Percentiles rank a stretch among this genome's conserved stretches.
Conservation (phyloP, 2,329 filamentous ascomycete species). For the Drechslera avenae region DNA sequence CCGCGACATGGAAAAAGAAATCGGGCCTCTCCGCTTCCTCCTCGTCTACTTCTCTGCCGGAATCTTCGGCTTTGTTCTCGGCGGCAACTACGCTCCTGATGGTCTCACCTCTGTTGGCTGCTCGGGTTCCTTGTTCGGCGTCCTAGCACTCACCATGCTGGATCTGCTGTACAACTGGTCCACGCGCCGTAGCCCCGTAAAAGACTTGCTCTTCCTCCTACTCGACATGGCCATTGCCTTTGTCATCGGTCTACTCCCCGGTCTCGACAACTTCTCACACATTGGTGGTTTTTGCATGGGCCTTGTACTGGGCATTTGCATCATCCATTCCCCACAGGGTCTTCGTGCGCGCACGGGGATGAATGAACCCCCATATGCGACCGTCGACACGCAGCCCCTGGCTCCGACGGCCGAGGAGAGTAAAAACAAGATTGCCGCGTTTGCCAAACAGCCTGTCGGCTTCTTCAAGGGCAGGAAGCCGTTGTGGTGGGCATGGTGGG, state of each 20-base stretch:
- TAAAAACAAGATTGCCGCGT: slow-evolving; percentile 44
- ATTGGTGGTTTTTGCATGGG: slow-evolving; percentile 97
- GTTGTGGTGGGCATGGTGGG: slow-evolving; percentile 98
- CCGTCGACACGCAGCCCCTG: slow-evolving; percentile 54
- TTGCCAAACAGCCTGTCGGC: slow-evolving; percentile 59
- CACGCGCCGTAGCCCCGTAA: slow-evolving; percentile 74
- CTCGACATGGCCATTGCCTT: slow-evolving; percentile 89
- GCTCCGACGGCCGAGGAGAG: slow-evolving; percentile 20
- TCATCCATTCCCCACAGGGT: slow-evolving; percentile 85
- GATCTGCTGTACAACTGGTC: slow-evolving; percentile 94
- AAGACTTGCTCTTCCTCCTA: slow-evolving; percentile 85
- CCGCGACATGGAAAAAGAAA: slow-evolving; percentile 88
- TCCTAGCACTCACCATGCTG: slow-evolving; percentile 84
- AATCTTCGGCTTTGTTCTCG: slow-evolving; percentile 94
- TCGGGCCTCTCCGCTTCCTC: slow-evolving; percentile 85
- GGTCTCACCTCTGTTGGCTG: slow-evolving; percentile 82
- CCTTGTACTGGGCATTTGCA: slow-evolving; percentile 79
- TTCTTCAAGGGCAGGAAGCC: slow-evolving; percentile 94
- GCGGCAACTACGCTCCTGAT: slow-evolving; percentile 87
- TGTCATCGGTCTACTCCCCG: slow-evolving; percentile 86
- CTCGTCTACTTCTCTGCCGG: slow-evolving; percentile 89
- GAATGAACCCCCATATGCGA: slow-evolving; percentile 71
- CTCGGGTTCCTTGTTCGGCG: slow-evolving; percentile 87
- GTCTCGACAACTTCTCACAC: slow-evolving; percentile 95
- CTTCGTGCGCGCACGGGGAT: slow-evolving; percentile 75